These are phyloP conservation scores for Sophora flavescens DNA, from an alignment of 306 rosid genomes.

Conservation along the genomic window DNA sequence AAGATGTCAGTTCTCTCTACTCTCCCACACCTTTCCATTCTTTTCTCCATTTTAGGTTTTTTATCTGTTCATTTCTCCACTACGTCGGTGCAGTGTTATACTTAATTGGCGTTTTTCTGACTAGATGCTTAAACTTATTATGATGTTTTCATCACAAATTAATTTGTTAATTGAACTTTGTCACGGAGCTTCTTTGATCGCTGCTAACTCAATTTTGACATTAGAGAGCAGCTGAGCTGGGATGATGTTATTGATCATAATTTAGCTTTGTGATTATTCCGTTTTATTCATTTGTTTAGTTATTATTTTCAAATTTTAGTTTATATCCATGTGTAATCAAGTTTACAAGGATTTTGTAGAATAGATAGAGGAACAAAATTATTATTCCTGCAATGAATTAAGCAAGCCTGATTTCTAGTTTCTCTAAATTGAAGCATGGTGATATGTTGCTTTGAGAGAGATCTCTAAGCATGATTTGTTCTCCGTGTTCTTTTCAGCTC, in stretches of 20 bases:
- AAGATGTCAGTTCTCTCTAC: conserved; percentile 63
- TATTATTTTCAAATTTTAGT: background rate
- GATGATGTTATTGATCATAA: conserved; percentile 8
- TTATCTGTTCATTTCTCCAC: background rate
- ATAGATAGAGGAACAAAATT: background rate
- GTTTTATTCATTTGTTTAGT: background rate
- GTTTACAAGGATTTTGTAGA: conserved; percentile 17
- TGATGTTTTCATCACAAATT: conserved; percentile 15
- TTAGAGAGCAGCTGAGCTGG: background rate
- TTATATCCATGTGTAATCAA: conserved; percentile 8
- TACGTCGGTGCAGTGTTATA: background rate
- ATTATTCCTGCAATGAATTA: background rate
- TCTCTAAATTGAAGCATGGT: conserved; percentile 9
- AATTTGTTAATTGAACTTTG: conserved; percentile 30
- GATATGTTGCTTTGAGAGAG: conserved; percentile 32
- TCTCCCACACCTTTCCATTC: background rate
- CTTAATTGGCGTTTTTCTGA: conserved; percentile 19
- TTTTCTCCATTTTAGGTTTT: background rate
- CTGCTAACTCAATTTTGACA: conserved; percentile 13
- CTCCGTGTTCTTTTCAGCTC: conserved; percentile 70
- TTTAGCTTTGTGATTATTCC: background rate
- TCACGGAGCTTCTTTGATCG: background rate
- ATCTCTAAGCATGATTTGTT: conserved; percentile 36
- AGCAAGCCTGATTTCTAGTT: conserved; percentile 26
- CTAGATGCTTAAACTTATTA: background rate